Percentiles rank a stretch among this genome's conserved stretches.
phyloP scores from a whole-genome alignment of 768 basidiomycete genomes.

The Dendrothele bispora region DNA sequence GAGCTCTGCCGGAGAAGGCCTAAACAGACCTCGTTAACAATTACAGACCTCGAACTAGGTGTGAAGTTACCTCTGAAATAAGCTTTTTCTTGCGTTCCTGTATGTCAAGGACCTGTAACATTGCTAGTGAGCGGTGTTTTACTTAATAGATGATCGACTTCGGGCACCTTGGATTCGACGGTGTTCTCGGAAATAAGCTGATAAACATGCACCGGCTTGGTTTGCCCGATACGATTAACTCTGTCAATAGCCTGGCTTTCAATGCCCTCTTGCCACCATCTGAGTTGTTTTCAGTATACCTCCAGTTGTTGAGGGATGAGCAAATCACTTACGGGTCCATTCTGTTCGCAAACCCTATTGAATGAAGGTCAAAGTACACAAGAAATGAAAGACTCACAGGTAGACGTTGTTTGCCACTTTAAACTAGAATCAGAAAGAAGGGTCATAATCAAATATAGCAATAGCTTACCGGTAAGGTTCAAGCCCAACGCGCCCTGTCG shows the following conservation, averaged over 20 bases:
- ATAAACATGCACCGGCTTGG: constrained; percentile 80
- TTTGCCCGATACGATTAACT: constrained; percentile 85
- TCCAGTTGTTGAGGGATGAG: background rate
- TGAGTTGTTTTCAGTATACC: constrained; percentile 20
- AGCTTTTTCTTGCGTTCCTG: constrained; percentile 83
- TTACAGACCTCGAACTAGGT: no score
- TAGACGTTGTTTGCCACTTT: constrained; percentile 82
- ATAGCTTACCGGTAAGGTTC: constrained; percentile 62
- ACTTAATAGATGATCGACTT: background rate
- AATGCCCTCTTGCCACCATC: constrained; percentile 90
- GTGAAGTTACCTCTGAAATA: constrained; percentile 62
- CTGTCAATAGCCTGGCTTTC: constrained; percentile 83
- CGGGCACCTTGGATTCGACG: constrained; percentile 75
- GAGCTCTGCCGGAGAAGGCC: constrained; percentile 85
- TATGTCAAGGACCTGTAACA: constrained; percentile 66
- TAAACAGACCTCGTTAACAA: no score
- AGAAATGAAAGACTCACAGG: constrained; percentile 49
- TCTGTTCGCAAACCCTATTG: constrained; percentile 31
- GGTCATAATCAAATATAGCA: background rate
- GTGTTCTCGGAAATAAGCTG: constrained; percentile 90
- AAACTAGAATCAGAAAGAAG: background rate
- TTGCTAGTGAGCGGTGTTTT: background rate
- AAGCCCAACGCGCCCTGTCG: constrained; percentile 78
- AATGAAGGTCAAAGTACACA: background rate
- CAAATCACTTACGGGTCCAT: constrained; percentile 77